Evolutionary conservation across 768 basidiomycete genomes (phyloP).

Genomic region (Vararia minispora): DNA sequence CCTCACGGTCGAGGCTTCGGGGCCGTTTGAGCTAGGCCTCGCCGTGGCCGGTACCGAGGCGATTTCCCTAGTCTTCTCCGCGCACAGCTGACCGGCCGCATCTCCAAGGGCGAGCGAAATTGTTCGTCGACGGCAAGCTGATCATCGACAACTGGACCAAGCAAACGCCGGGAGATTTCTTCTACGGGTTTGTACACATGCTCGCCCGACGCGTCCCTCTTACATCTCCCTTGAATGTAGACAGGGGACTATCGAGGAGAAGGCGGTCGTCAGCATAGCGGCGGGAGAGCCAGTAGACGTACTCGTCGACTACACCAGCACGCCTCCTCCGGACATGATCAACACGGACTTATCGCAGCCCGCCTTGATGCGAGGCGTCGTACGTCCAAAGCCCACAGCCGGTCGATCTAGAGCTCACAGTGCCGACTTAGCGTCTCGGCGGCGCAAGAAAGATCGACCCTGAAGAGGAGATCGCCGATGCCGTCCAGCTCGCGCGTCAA

Average conservation of each 20-base stretch:
- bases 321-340: conserved; percentile 32
- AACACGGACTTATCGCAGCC: conserved; percentile 46
- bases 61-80: background rate
- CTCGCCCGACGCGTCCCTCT: background rate
- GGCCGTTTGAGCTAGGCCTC: conserved; percentile 46
- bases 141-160: conserved; percentile 64
- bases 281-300: conserved; percentile 39
- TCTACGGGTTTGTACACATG: conserved; percentile 41
- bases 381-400: conserved; percentile 20
- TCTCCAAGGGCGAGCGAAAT: conserved; percentile 39
- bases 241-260: conserved; percentile 58
- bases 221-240: conserved; percentile 17
- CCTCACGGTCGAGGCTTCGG: conserved; percentile 37
- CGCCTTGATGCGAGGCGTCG: conserved; percentile 58
- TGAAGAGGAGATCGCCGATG: conserved; percentile 43
- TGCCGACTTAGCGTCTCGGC: conserved; percentile 46
- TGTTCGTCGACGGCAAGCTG: conserved; percentile 48
- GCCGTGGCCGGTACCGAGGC: conserved; percentile 39
- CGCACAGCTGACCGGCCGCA: conserved; percentile 9
- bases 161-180: conserved; percentile 57
- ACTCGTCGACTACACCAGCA: conserved; percentile 57
- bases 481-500: conserved; percentile 39
- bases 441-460: conserved; percentile 51
- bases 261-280: conserved; percentile 33
- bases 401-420: background rate